A percentile compares a stretch with the other conserved stretches of the same genome.
Evolutionary conservation across 345 rosid genomes (phyloP).

Genomic region (Syzygium grande): DNA sequence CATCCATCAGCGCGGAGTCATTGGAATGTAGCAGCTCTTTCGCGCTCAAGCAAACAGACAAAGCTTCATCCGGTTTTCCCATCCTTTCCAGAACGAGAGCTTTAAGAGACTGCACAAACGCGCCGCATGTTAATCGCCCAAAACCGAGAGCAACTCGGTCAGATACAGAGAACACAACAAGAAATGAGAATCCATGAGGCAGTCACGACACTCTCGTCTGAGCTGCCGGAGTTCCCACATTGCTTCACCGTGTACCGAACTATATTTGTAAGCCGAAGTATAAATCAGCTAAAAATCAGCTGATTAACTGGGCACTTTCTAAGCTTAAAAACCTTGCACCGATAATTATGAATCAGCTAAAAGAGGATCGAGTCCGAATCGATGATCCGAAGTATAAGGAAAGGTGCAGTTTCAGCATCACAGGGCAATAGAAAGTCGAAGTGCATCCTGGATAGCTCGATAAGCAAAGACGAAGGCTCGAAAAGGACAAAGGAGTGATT

Average conservation of each 20-base stretch:
- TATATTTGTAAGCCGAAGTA: background rate
- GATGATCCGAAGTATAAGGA: background rate
- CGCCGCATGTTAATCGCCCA: background rate
- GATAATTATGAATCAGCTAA: background rate
- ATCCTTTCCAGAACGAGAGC: conserved; percentile 79
- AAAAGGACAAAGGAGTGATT: background rate
- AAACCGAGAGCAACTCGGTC: background rate
- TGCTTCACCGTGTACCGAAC: background rate
- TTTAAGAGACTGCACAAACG: conserved; percentile 56
- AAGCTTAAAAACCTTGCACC: background rate
- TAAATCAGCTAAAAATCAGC: background rate
- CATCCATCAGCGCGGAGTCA: conserved; percentile 78
- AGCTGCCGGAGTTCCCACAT: background rate
- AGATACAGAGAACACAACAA: background rate
- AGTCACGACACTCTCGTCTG: background rate
- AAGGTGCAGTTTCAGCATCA: background rate
- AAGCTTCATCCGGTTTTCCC: conserved; percentile 79
- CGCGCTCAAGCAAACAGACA: conserved; percentile 57
- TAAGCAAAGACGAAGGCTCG: background rate
- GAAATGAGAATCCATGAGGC: background rate
- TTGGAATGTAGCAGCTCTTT: conserved; percentile 67
- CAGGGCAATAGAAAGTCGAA: background rate
- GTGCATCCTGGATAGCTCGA: background rate
- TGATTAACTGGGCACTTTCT: background rate
- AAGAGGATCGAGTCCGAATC: background rate